phyloP scores from a whole-genome alignment of 2,329 filamentous ascomycete species.

The Truncatella angustata region DNA sequence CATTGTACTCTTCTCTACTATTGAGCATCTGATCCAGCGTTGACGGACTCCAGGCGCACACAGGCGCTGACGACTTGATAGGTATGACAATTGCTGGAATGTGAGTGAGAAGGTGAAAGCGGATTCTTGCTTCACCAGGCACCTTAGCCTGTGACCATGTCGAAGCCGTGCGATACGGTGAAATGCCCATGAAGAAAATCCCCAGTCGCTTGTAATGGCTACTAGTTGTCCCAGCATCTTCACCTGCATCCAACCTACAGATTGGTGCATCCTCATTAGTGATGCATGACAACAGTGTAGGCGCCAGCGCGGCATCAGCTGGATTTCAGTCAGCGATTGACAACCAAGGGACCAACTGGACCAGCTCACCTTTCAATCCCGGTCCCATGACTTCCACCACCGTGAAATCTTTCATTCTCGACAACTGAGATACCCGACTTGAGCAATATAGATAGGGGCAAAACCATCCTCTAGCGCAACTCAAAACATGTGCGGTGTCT shows the following conservation, averaged over 20 bases:
- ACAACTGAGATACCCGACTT: constrained; percentile 15
- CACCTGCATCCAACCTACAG: constrained; percentile 10
- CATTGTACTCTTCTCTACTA: constrained; percentile 11
- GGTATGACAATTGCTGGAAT: constrained; percentile 18
- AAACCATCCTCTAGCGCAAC: constrained; percentile 20
- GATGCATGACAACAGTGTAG: constrained; percentile 15
- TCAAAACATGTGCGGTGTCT: constrained; percentile 12
- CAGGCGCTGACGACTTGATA: constrained; percentile 14
- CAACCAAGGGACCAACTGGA: neutral
- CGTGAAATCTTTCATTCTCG: constrained; percentile 16
- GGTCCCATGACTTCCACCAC: constrained; percentile 16
- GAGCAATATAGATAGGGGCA: constrained; percentile 18
- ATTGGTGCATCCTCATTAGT: constrained; percentile 15
- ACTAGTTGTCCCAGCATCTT: constrained; percentile 6
- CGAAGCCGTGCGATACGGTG: constrained; percentile 16
- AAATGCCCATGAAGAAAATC: constrained; percentile 17
- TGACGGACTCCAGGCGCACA: constrained; percentile 19
- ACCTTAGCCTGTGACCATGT: constrained; percentile 19
- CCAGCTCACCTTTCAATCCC: constrained; percentile 12
- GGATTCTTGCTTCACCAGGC: constrained; percentile 16
- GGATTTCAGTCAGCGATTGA: neutral
- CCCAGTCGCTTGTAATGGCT: constrained; percentile 14
- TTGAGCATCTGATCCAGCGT: constrained; percentile 17
- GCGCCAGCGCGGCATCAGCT: constrained; percentile 15
- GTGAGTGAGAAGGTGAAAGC: constrained; percentile 18